These are phyloP conservation scores for Colletotrichum magnum DNA, from an alignment of 2,329 filamentous ascomycete species.

Conservation along the genomic window DNA sequence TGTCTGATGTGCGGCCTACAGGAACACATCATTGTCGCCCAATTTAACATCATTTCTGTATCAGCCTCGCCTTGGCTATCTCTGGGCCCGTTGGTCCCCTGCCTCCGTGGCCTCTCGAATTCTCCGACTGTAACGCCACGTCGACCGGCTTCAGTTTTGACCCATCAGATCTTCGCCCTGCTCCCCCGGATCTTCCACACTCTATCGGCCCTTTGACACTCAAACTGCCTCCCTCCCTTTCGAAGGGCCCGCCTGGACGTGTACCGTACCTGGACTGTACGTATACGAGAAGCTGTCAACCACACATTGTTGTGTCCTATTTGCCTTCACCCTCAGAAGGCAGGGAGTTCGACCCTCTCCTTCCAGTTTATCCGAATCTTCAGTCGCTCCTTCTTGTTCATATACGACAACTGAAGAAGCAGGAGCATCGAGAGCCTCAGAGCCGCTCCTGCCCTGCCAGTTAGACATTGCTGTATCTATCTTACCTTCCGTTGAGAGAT, in stretches of 20 bases:
- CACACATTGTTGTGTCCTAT: not conserved
- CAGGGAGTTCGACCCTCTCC: not conserved
- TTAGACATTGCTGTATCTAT: conserved; percentile 3
- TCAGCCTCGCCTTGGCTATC: conserved; percentile 29
- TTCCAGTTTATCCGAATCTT: not conserved
- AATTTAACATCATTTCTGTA: conserved; percentile 35
- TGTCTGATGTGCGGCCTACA: conserved; percentile 8
- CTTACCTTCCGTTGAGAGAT: conserved; percentile 15
- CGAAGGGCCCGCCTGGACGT: not conserved
- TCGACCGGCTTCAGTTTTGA: conserved; percentile 34
- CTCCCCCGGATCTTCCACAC: conserved; percentile 38
- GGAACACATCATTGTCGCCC: conserved; percentile 10
- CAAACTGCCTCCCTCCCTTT: conserved; percentile 22
- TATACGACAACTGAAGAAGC: conserved; percentile 35
- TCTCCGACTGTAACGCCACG: conserved; percentile 35
- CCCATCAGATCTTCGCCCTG: conserved; percentile 28
- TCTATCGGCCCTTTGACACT: conserved; percentile 21
- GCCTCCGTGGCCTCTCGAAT: conserved; percentile 25
- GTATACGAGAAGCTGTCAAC: too few species aligned
- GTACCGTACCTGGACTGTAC: not conserved
- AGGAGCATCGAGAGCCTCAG: conserved; percentile 52
- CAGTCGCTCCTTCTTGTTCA: conserved; percentile 2
- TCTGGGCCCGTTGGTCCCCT: not conserved
- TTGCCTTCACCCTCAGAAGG: not conserved
- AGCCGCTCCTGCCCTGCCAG: conserved; percentile 35